Percentiles rank a stretch among this genome's conserved stretches.
Conservation (phyloP, 2,329 filamentous ascomycete species). For the Tympanopsis confertula region DNA sequence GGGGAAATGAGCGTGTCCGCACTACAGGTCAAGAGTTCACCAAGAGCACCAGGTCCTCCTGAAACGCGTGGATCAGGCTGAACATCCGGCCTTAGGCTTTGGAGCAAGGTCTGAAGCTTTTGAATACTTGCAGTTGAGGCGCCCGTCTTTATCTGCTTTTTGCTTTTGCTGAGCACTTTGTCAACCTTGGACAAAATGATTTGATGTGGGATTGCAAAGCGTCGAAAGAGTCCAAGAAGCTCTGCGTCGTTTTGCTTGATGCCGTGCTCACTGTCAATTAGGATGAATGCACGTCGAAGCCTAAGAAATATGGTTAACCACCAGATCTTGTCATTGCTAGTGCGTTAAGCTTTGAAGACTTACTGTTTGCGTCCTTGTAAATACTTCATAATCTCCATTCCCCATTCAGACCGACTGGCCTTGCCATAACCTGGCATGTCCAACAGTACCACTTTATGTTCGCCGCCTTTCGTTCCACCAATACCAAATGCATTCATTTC, state of each 20-base stretch:
- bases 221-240: not conserved
- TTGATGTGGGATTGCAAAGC: not conserved
- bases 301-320: no score
- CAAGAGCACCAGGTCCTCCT: not conserved
- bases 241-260: not conserved
- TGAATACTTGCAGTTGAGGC: not conserved
- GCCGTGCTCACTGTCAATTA: not conserved
- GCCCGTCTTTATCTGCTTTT: not conserved
- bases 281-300: not conserved
- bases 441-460: not conserved
- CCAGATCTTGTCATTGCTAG: not conserved
- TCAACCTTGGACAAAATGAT: not conserved
- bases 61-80: not conserved
- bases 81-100: not conserved
- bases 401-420: not conserved
- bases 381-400: conserved; percentile 1
- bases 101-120: not conserved
- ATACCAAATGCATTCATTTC: conserved; percentile 1
- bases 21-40: not conserved
- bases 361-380: not conserved
- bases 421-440: conserved; percentile 1
- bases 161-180: not conserved
- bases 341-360: not conserved
- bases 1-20: not conserved
- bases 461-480: not conserved